phyloP scores from a whole-genome alignment of 345 rosid genomes.

The Arabidopsis suecica region DNA sequence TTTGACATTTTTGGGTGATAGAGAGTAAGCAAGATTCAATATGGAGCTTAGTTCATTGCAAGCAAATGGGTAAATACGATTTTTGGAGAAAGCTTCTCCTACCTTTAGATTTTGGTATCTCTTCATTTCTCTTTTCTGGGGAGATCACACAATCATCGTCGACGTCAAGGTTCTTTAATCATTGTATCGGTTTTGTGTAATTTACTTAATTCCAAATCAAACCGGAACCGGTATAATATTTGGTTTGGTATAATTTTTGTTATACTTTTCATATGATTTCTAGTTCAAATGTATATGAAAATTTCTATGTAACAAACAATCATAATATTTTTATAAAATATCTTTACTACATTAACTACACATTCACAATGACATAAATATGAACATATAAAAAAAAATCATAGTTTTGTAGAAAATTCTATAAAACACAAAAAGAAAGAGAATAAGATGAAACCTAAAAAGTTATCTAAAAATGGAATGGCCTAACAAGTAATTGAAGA shows the following conservation, averaged over 20 bases:
- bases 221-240: background rate
- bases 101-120: conserved; percentile 62
- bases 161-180: background rate
- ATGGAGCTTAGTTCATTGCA: conserved; percentile 75
- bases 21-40: conserved; percentile 53
- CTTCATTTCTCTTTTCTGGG: conserved; percentile 34
- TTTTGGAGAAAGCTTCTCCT: conserved; percentile 53
- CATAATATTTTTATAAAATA: conserved; percentile 22
- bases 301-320: too few species aligned
- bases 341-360: conserved; percentile 27
- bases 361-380: conserved; percentile 29
- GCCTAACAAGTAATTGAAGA: conserved; percentile 19
- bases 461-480: conserved; percentile 13
- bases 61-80: conserved; percentile 62
- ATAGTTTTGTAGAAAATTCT: conserved; percentile 8
- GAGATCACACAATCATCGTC: conserved; percentile 10
- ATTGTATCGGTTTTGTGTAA: too few species aligned
- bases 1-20: conserved; percentile 66
- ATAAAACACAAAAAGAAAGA: background rate
- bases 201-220: background rate
- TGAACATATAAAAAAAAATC: conserved; percentile 10
- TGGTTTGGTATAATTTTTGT: background rate
- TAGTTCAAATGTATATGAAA: too few species aligned
- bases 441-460: conserved; percentile 14
- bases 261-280: too few species aligned